phyloP scores from a whole-genome alignment of 2,329 filamentous ascomycete species.

The Claviceps africana region DNA sequence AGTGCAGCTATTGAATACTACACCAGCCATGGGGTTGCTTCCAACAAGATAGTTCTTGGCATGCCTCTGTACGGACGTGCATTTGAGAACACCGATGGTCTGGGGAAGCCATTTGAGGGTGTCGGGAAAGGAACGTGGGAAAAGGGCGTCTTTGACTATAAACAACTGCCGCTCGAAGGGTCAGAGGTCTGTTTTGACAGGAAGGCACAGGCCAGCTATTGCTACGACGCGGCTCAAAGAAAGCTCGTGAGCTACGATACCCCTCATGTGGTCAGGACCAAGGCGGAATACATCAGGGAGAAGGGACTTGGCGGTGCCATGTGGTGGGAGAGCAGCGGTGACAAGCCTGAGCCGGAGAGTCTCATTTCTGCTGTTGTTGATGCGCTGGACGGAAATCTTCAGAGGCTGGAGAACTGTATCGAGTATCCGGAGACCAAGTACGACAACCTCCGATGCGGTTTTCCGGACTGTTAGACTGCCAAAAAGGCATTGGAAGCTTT shows the following conservation, averaged over 20 bases:
- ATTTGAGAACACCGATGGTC: conserved; percentile 65
- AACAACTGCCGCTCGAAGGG: conserved; percentile 59
- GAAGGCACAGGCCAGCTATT: conserved; percentile 57
- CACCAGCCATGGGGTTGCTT: conserved; percentile 44
- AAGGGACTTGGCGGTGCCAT: conserved; percentile 71
- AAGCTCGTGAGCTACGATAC: conserved; percentile 73
- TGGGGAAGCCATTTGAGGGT: conserved; percentile 54
- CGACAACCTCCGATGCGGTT: conserved; percentile 50
- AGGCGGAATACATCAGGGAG: conserved; percentile 56
- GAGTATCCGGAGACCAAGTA: conserved; percentile 54
- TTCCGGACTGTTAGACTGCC: conserved; percentile 27
- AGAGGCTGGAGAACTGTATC: conserved; percentile 44
- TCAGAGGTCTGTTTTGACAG: conserved; percentile 51
- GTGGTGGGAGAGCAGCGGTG: conserved; percentile 91
- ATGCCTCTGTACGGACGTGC: conserved; percentile 88
- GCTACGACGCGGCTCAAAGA: conserved; percentile 49
- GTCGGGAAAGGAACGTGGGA: conserved; percentile 75
- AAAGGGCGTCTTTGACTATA: conserved; percentile 76
- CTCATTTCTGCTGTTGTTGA: conserved; percentile 53
- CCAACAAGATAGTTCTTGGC: conserved; percentile 68
- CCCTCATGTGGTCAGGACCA: conserved; percentile 48
- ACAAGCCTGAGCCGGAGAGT: conserved; percentile 51
- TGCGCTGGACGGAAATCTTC: conserved; percentile 41
- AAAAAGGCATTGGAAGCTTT: not conserved
- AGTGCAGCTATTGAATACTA: conserved; percentile 59